Evolutionary conservation across 257 asterid species (phyloP).

Genomic region (Dorcoceras hygrometricum): DNA sequence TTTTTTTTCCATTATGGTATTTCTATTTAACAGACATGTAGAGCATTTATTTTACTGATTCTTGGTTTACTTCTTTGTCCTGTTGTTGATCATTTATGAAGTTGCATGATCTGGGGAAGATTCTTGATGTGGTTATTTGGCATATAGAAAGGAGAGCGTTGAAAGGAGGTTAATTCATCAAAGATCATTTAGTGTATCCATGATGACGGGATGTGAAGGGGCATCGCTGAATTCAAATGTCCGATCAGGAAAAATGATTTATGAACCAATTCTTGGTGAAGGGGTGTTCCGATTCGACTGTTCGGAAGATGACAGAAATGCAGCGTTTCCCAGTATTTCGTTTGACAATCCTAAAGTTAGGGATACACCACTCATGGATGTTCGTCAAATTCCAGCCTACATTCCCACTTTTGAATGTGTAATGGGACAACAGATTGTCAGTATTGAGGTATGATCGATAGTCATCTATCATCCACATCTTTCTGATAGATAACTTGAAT

Average conservation of each 20-base stretch:
- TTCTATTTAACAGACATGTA: neutral
- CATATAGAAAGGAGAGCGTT: slow-evolving; percentile 34
- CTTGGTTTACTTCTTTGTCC: neutral
- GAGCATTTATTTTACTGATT: neutral
- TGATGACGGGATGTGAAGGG: slow-evolving; percentile 56
- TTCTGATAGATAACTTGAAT: slow-evolving; percentile 11
- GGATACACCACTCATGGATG: slow-evolving; percentile 56
- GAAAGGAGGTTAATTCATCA: slow-evolving; percentile 33
- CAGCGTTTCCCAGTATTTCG: slow-evolving; percentile 80
- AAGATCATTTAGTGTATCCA: slow-evolving; percentile 32
- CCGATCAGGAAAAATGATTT: slow-evolving; percentile 66
- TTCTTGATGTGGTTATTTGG: slow-evolving; percentile 25
- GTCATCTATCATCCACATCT: neutral
- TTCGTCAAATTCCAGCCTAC: slow-evolving; percentile 45
- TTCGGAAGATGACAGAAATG: slow-evolving; percentile 64
- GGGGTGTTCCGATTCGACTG: slow-evolving; percentile 93
- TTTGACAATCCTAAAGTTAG: slow-evolving; percentile 58
- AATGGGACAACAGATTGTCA: slow-evolving; percentile 63
- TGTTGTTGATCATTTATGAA: slow-evolving; percentile 18
- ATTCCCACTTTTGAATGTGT: slow-evolving; percentile 66
- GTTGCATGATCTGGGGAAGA: slow-evolving; percentile 22
- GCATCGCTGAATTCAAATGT: slow-evolving; percentile 29
- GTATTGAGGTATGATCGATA: slow-evolving; percentile 51
- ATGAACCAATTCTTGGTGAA: slow-evolving; percentile 79
- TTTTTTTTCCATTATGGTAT: neutral